Conservation (phyloP, 2,329 filamentous ascomycete species). For the Alternaria sp. region DNA sequence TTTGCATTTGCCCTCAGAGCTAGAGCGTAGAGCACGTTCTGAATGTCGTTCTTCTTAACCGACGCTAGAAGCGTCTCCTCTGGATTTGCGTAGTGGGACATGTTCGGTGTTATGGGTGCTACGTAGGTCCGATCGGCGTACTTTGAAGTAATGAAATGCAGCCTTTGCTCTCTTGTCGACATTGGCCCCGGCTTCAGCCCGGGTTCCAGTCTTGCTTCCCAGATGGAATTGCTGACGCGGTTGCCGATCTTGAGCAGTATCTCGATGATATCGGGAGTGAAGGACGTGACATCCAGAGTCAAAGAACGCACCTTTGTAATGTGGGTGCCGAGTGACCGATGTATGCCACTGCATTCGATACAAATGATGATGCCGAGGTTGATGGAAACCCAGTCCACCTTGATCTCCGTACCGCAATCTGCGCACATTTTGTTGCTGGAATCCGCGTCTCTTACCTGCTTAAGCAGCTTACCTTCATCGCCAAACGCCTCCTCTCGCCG, state of each 20-base stretch:
- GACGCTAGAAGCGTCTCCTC: conserved; percentile 90
- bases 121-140: conserved; percentile 87
- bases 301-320: conserved; percentile 97
- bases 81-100: conserved; percentile 77
- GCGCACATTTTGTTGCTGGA: conserved; percentile 94
- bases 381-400: conserved; percentile 99
- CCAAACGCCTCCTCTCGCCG: conserved; percentile 75
- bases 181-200: conserved; percentile 74
- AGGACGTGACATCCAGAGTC: conserved; percentile 93
- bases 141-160: conserved; percentile 95
- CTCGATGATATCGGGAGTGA: conserved; percentile 96
- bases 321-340: conserved; percentile 93
- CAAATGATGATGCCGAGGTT: conserved; percentile 96
- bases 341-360: conserved; percentile 97
- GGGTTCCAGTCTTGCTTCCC: conserved; percentile 84
- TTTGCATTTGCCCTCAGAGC: conserved; percentile 89
- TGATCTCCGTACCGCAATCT: conserved; percentile 88
- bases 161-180: conserved; percentile 84
- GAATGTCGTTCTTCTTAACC: conserved; percentile 95
- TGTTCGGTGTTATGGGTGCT: conserved; percentile 74
- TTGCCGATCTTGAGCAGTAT: conserved; percentile 91
- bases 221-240: conserved; percentile 93
- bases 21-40: conserved; percentile 88
- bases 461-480: conserved; percentile 83
- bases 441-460: conserved; percentile 86